Conservation (phyloP, 805 yeast species). For the Candida ovalis region DNA sequence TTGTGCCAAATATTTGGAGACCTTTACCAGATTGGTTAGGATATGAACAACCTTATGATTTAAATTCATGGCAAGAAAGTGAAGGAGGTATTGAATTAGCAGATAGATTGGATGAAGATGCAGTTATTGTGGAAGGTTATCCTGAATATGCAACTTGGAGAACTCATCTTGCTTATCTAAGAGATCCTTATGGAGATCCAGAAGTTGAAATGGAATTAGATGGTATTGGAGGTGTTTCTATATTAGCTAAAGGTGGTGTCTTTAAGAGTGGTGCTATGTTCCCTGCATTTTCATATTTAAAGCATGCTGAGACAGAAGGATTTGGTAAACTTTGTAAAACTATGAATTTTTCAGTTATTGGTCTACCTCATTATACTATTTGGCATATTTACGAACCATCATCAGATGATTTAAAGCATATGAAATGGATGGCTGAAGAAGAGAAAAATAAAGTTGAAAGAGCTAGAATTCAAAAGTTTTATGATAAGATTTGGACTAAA, state of each 20-base stretch:
- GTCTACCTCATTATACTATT: constrained; percentile 86
- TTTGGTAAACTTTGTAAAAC: constrained; percentile 83
- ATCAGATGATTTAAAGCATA: constrained; percentile 75
- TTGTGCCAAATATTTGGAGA: constrained; percentile 96
- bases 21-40: constrained; percentile 86
- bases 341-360: constrained; percentile 82
- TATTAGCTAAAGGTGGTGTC: constrained; percentile 77
- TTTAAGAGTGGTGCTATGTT: constrained; percentile 86
- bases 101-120: constrained; percentile 78
- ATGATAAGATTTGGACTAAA: constrained; percentile 70
- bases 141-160: constrained; percentile 97
- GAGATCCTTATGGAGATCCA: constrained; percentile 91
- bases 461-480: constrained; percentile 60
- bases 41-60: constrained; percentile 78
- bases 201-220: constrained; percentile 90
- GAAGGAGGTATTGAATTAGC: constrained; percentile 82
- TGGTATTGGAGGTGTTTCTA: constrained; percentile 96
- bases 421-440: constrained; percentile 84
- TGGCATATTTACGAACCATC: constrained; percentile 96
- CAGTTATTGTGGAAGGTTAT: constrained; percentile 93
- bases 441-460: constrained; percentile 63
- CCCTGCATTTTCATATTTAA: constrained; percentile 91
- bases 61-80: constrained; percentile 82
- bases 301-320: constrained; percentile 96
- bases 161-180: constrained; percentile 86